Evolutionary conservation across 495 filamentous ascomycete genomes (phyloP), one percentile per base, ranked within the genome.

Genomic region (Tricharina praecox): DNA sequence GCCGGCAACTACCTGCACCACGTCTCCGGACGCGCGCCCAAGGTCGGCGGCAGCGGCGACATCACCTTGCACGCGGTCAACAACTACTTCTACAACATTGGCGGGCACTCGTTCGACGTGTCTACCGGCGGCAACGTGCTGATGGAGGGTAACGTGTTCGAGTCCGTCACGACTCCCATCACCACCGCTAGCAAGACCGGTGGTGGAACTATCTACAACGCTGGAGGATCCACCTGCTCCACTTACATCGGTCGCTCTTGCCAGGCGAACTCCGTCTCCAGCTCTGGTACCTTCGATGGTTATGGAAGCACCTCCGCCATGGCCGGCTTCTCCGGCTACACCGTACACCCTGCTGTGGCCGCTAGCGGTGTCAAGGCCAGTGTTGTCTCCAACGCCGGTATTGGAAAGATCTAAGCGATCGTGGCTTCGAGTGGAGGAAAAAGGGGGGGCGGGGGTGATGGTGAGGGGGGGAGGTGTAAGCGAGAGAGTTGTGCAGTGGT

Each of bases 91-190:
- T 66, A 70, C 54, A 62, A 66, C 50, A 69, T 65, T 57, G 51
- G 62, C 32, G 71, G 72, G 25, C 73, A 76, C 55, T 66, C 68
- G 13, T 77, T 77, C 59, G 72, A 76, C 56, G 67, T 74, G 45
- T 66, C 58, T 28, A 54, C 60, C 4, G 70, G 70, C 39, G 67
- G 63, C 37, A 67, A 66, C 52, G 68, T 73, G 36, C 63, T 77
- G 3, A 71, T 69, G 3, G 73, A 76, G 56, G 74, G 74, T n/a
- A 75, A 70, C 53, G 68, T 69, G n/a, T 76, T 77, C 65, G 65
- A 73, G 61, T 69, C 69, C 49, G 67, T 74, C 40, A 47, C 42
- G 0, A 61, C 51, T 10, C 43, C 50, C 43, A 62, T 50, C 38
- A 59, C 50, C 25, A 9, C 45, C 40, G 40, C 55, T 51, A 43